Conservation (phyloP, 2,329 filamentous ascomycete species). For the Ustulina deusta region DNA sequence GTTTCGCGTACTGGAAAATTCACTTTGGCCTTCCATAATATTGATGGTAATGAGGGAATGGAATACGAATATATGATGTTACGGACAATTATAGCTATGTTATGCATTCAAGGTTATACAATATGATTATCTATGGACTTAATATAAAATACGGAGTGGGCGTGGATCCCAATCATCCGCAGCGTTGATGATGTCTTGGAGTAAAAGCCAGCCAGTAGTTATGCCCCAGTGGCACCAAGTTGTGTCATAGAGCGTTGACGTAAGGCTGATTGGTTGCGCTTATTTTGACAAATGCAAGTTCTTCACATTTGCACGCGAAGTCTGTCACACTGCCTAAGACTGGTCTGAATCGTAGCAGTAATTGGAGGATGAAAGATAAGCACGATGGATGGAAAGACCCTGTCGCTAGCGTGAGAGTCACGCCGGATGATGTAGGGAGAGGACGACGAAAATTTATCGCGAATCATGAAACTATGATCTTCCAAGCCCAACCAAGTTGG, state of each 20-base stretch:
- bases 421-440: no score
- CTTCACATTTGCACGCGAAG: background rate
- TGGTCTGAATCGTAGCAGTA: background rate
- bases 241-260: background rate
- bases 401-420: background rate
- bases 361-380: background rate
- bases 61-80: constrained; percentile 43
- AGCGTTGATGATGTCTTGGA: background rate
- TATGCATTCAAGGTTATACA: constrained; percentile 13
- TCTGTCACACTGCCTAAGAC: background rate
- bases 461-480: background rate
- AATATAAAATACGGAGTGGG: background rate
- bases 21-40: constrained; percentile 26
- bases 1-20: constrained; percentile 36
- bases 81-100: constrained; percentile 27
- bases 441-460: background rate
- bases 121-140: constrained; percentile 7
- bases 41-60: constrained; percentile 43
- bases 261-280: constrained; percentile 6
- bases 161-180: background rate
- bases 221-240: background rate
- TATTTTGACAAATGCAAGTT: constrained; percentile 8
- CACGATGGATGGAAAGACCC: background rate
- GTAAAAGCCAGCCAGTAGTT: background rate
- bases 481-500: background rate